Conservation (phyloP, 371 early-diverging fungal genomes). For the Smittium culicis region DNA sequence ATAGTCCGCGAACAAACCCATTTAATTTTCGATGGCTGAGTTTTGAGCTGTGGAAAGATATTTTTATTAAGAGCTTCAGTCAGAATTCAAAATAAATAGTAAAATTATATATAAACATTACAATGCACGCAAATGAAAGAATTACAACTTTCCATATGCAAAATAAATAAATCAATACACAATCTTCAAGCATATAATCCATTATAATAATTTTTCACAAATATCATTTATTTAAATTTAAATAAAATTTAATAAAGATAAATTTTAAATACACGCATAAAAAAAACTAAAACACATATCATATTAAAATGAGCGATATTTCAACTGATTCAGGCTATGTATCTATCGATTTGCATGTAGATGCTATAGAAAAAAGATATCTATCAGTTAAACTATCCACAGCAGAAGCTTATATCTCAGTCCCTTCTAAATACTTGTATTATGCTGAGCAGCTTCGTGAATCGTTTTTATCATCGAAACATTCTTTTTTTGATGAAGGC, state of each 20-base stretch:
- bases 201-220: too few relatives aligned
- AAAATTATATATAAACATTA: too few relatives aligned
- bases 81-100: too few relatives aligned
- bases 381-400: constrained; percentile 64
- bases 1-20: too few relatives aligned
- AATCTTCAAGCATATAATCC: too few relatives aligned
- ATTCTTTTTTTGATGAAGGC: constrained; percentile 30
- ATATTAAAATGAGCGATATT: neutral
- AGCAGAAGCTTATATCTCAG: constrained; percentile 65
- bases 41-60: too few relatives aligned
- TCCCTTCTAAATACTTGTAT: constrained; percentile 75
- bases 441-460: constrained; percentile 78
- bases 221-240: too few relatives aligned
- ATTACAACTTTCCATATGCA: too few relatives aligned
- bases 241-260: neutral
- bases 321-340: neutral
- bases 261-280: neutral
- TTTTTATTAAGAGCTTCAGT: too few relatives aligned
- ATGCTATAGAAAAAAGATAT: constrained; percentile 38
- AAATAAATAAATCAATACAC: too few relatives aligned
- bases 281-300: neutral
- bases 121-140: too few relatives aligned
- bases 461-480: constrained; percentile 37
- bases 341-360: neutral
- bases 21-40: too few relatives aligned